Percentiles rank a stretch among this genome's conserved stretches.
Conservation (phyloP, 371 early-diverging fungal genomes). For the Apophysomyces trapeziformis region DNA sequence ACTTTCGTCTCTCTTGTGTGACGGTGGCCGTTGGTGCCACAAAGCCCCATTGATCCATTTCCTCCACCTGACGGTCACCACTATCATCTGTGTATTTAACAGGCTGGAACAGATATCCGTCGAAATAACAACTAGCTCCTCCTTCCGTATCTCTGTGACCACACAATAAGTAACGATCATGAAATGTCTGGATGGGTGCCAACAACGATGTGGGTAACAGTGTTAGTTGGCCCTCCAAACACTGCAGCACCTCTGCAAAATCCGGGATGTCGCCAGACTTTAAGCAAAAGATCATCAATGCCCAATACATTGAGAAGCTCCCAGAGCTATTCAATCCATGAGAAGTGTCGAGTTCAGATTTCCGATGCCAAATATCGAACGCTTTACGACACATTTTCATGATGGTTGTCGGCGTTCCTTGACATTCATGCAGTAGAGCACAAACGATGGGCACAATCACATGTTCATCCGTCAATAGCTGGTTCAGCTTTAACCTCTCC, state of each 20-base stretch:
- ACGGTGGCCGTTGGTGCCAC: neutral
- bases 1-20: constrained; percentile 10
- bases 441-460: constrained; percentile 41
- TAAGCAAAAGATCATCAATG: constrained; percentile 29
- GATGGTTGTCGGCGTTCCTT: constrained; percentile 23
- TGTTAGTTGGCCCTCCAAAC: constrained; percentile 1
- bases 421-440: constrained; percentile 35
- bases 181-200: constrained; percentile 39
- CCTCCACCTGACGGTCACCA: constrained; percentile 7
- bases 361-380: constrained; percentile 34
- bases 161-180: constrained; percentile 31
- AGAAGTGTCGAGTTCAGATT: constrained; percentile 17
- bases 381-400: constrained; percentile 30
- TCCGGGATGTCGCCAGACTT: constrained; percentile 30
- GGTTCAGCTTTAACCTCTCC: constrained; percentile 23
- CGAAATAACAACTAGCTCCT: constrained; percentile 34
- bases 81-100: constrained; percentile 30
- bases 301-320: constrained; percentile 35
- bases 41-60: neutral
- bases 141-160: neutral
- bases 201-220: constrained; percentile 32
- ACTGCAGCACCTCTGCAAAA: constrained; percentile 22
- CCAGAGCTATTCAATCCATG: neutral
- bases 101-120: constrained; percentile 32
- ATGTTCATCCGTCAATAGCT: constrained; percentile 37